Base-by-base conservation (phyloP, 192 early-diverging fungal genomes). In the Coemansia sp. region DNA sequence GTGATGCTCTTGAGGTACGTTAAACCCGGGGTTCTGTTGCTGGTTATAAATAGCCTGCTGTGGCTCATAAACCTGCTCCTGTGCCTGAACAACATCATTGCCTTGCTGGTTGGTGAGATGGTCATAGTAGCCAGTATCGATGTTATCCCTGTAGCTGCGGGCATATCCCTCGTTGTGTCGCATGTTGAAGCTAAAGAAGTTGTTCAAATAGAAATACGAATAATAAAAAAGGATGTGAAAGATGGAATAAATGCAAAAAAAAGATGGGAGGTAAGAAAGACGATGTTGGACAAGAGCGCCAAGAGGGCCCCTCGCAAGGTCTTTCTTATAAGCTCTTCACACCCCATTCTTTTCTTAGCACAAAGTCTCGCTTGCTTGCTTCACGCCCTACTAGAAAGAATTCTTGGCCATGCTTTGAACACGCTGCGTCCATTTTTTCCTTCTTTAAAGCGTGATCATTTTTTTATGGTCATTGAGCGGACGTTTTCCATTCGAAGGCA, bases 161-260 rank as follows among this genome's bases (percentile, higher is more conserved):
- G 38, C 57, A 36, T 29, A 60, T 15, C 33, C 33, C 33, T 41
- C 61, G 61, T 41, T 62, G 61, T 22, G 13, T n/a, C 20, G 8
- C 61, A 62, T 62, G 61, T 3, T 38, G 12, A 20, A 16, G 36
- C 15, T 34, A 58, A 13, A 12, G 5, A 34, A 39, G 47, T 29
- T 68, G n/a, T 3, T 20, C 33, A 58, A 43, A 55, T 29, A 43
- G 29, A 29, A 29, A 29, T 29, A 29, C 29, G 18, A 24, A 41
- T 38, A 38, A 16, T 33, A 47, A 40, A 58, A 38, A 69, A 38
- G 13, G 39, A 29, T 61, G 16, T 31, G 20, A 22, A 18, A 13
- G 15, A 18, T 15, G 46, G 46, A n/a, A 69, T 47, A 69, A 62
- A 62, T 38, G 43, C 24, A 36, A 53, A 29, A 29, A 29, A 29